Evolutionary conservation across 495 filamentous ascomycete genomes (phyloP).

Genomic region (Xylaria scruposa): DNA sequence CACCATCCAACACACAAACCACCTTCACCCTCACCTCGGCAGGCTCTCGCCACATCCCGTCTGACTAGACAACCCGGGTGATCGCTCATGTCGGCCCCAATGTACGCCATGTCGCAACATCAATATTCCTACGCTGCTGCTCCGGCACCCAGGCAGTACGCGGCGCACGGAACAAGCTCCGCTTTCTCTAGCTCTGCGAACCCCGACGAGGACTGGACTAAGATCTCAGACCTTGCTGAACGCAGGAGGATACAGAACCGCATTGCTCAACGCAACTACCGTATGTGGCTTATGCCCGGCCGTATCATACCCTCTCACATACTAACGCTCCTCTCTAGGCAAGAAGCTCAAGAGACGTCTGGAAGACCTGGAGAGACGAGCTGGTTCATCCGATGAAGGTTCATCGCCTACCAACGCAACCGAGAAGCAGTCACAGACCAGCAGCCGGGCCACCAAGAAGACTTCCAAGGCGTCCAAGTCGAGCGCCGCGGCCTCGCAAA

Average conservation of each 20-base stretch:
- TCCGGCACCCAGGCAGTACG: conserved; percentile 64
- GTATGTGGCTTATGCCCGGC: conserved; percentile 62
- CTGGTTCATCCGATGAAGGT: conserved; percentile 78
- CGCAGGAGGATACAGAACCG: conserved; percentile 94
- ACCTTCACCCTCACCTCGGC: not conserved
- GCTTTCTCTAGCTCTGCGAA: conserved; percentile 97
- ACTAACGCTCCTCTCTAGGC: conserved; percentile 60
- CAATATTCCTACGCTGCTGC: conserved; percentile 51
- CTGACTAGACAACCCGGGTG: not conserved
- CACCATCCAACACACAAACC: not conserved
- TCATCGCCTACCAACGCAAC: conserved; percentile 52
- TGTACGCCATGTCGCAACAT: conserved; percentile 55
- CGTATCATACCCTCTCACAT: not conserved
- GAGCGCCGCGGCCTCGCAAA: conserved; percentile 41
- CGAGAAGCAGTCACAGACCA: conserved; percentile 57
- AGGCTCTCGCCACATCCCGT: not conserved
- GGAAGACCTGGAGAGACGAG: conserved; percentile 93
- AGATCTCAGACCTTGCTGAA: conserved; percentile 97
- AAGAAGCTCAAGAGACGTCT: conserved; percentile 98
- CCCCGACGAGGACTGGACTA: conserved; percentile 98
- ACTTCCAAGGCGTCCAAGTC: conserved; percentile 54
- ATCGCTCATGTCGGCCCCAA: conserved; percentile 33
- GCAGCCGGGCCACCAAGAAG: conserved; percentile 58
- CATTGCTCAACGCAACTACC: conserved; percentile 98
- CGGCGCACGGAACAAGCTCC: conserved; percentile 81